Evolutionary conservation across 2,329 filamentous ascomycete genomes (phyloP), one percentile per base, ranked within the genome.

Genomic region (Colletotrichum phormii): DNA sequence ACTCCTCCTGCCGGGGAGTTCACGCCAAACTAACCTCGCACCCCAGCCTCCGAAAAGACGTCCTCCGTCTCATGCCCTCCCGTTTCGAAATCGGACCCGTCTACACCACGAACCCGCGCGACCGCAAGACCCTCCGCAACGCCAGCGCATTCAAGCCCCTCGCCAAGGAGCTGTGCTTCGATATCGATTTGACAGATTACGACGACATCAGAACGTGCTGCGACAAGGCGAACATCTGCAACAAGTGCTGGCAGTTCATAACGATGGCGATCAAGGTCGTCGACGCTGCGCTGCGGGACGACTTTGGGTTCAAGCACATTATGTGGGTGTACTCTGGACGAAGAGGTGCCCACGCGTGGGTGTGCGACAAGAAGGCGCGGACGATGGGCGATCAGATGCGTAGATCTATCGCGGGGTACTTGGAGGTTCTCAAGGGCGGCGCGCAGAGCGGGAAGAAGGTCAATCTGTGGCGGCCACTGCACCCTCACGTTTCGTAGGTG

Each of bases 131-230:
- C 0, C 84, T 98, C 42, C 91, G 93, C 65, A 96, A 95, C 82
- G 89, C 92, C 46, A 90, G 91, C 60, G 91, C 94, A 9, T 98
- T 99, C 85, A 93, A 92, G 75, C 96, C 97, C 0, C 82, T 98
- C 37, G 89, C 94, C 68, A 99, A 99, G 82, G 97, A 99, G 82
- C 86, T 99, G 51, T 98, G 98, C 78, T 98, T 99, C 82, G 97
- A 99, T 92, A 98, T 99, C 78, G 97, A 99, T 89, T 89, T 99
- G 89, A 98, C 97, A 67, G 97, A 98, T 84, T 99, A 99, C 83
- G 97, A 99, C 81, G 95, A 97, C 76, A 94, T 99, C 75, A 92
- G 97, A 77, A 98, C 95, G 33, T 99, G 97, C 84, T 99, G 97
- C 81, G 91, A 92, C 78, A 95, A 96, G 81, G 95, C 96, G 9